Evolutionary conservation across 805 yeast genomes (phyloP), one percentile per base, ranked within the genome.

Genomic region (Zygosaccharomyces bisporus): DNA sequence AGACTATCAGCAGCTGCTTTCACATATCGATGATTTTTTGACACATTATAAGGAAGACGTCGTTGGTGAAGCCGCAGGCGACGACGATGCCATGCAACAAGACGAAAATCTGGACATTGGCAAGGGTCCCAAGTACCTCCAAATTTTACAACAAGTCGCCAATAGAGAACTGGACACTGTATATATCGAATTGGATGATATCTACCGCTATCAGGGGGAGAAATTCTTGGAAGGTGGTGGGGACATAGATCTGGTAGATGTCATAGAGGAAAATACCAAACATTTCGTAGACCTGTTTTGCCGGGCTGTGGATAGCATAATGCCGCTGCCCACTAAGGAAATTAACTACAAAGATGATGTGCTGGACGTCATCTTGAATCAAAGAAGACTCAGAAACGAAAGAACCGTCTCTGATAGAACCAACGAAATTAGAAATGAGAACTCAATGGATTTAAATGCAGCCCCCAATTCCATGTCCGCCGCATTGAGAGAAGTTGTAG

Each of bases 351-450:
- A 81, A 53, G 96, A 88, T 63, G 95, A 87, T 54, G 98, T 93
- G 9, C 70, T 93, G 51, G 99, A 93, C 60, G 95, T 93, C 46
- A 87, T 93, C 45, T 72, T 90, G 53, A 90, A 87, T 60, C 98
- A 93, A 70, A 78, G 99, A 64, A 80, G 76, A 57, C 76, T 87
- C 61, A 77, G 96, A 60, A 91, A 91, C 64, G 79, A 78, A 54
- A 77, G 91, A 49, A 71, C 81, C 27, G 78, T 79, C 44, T 80
- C 78, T 50, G 93, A 85, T 55, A 74, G 77, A 54, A 73, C 77
- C 39, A 83, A 80, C 50, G 89, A 83, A 57, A 67, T 75, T 51
- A 71, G 72, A 54, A 71, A 67, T 53, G 72, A 69, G 42, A 63
- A 60, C 25, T 49, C 61, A 4, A 52, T 58, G 24, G 64, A 56